These are phyloP conservation scores for Lagenaria siceraria DNA, from an alignment of 306 rosid species.

Conservation along the genomic window DNA sequence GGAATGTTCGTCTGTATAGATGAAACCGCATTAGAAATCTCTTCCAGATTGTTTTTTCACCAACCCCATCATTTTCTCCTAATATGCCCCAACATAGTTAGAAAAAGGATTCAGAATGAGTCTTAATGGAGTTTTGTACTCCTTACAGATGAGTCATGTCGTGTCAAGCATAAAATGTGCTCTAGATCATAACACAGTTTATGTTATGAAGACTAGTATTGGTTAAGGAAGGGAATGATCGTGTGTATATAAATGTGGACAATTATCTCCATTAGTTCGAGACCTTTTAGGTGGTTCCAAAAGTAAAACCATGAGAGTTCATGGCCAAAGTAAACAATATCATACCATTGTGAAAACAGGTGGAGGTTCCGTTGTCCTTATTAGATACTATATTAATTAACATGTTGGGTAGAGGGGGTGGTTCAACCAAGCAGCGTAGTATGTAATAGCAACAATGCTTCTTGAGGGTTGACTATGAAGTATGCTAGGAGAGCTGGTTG, in stretches of 20 bases:
- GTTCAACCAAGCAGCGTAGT: not conserved
- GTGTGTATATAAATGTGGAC: too few species aligned
- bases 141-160: not conserved
- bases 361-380: too few species aligned
- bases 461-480: not conserved
- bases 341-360: too few species aligned
- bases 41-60: not conserved
- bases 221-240: too few species aligned
- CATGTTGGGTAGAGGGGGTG: not conserved
- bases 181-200: not conserved
- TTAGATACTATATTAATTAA: not conserved
- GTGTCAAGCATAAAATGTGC: not conserved
- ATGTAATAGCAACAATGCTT: not conserved
- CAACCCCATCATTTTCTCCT: too few species aligned
- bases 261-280: too few species aligned
- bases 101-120: not conserved
- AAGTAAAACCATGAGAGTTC: too few species aligned
- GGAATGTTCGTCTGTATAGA: not conserved
- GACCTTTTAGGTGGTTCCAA: too few species aligned
- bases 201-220: too few species aligned
- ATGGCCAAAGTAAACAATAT: too few species aligned
- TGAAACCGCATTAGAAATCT: not conserved
- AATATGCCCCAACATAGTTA: not conserved
- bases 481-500: not conserved
- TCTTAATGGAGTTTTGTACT: not conserved